Percentiles rank a stretch among this genome's conserved stretches.
Conservation (phyloP, 208 protist genomes). For the Histomonas meleagridis region DNA sequence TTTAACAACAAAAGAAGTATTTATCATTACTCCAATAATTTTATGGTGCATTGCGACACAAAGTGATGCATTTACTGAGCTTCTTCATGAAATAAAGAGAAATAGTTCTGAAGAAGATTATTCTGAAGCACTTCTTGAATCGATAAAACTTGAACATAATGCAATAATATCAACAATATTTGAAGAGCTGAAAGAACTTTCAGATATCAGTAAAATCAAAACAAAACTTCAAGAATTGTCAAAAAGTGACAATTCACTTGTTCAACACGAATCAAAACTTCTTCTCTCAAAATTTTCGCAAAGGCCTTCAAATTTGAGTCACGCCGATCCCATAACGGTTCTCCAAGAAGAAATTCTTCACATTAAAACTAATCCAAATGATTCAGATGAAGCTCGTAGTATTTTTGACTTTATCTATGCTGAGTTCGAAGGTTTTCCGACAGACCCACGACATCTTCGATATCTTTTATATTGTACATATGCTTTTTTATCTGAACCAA, state of each 20-base stretch:
- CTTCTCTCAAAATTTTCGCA: background rate
- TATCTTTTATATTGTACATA: background rate
- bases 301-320: background rate
- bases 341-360: background rate
- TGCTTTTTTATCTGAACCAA: constrained; percentile 12
- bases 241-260: background rate
- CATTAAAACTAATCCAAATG: background rate
- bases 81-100: background rate
- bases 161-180: background rate
- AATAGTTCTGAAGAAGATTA: background rate
- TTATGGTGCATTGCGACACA: constrained; percentile 17
- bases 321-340: background rate
- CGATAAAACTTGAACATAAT: background rate
- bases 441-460: background rate
- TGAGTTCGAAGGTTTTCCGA: background rate
- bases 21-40: background rate
- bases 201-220: background rate
- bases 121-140: background rate
- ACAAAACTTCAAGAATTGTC: background rate
- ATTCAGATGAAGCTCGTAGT: background rate
- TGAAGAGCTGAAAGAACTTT: background rate
- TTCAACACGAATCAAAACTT: background rate
- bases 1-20: background rate
- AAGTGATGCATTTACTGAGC: background rate
- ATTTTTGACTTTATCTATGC: background rate